Evolutionary conservation across 2,329 filamentous ascomycete species (phyloP), one percentile per base, ranked within the genome.

Genomic region (Talaromyces islandicus): DNA sequence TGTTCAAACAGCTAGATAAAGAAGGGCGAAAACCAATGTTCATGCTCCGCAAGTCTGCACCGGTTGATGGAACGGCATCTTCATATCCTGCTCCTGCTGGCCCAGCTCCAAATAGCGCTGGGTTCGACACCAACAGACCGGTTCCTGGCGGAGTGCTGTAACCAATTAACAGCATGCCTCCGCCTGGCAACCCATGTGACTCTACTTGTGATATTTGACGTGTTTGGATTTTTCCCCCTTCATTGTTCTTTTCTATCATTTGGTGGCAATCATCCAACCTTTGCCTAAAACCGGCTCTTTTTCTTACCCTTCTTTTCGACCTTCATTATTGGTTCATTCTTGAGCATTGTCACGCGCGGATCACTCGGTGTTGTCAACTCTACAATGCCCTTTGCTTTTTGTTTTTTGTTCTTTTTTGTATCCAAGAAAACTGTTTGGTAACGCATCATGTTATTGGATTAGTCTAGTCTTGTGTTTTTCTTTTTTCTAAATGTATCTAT

Each of bases 21-120:
- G 94, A 97, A 78, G 94, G 94, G 53, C 89, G 95, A 77, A 99
- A 97, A 73, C 94, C 94, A 24, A 97, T 97, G 94, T 99, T 99
- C 71, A 99, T 99, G 94, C 80, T 99, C 60, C 81, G 94, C 58
- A 83, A 83, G 66, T 82, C 87, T 66, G 83, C 84, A n/a, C 82
- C 83, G 58, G 75, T 80, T 4, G 70, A 75, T 35, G 80, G 81
- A 10, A 46, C 60, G 10, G 62, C 63, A 19, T 29, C 56, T 21
- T 60, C 61, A 10, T 62, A 62, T 57, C 57, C 60, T 38, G 57
- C 51, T 21, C 43, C 56, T 35, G 27, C 41, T 12, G 56, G 56
- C 35, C 52, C 60, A 32, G 53, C 60, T 6, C 60, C 60, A 10
- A 59, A 55, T 29, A 62, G 60, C 35, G 60, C 60, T 53, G 57